phyloP scores from a whole-genome alignment of 768 basidiomycete species.

The Russula ochroleuca region DNA sequence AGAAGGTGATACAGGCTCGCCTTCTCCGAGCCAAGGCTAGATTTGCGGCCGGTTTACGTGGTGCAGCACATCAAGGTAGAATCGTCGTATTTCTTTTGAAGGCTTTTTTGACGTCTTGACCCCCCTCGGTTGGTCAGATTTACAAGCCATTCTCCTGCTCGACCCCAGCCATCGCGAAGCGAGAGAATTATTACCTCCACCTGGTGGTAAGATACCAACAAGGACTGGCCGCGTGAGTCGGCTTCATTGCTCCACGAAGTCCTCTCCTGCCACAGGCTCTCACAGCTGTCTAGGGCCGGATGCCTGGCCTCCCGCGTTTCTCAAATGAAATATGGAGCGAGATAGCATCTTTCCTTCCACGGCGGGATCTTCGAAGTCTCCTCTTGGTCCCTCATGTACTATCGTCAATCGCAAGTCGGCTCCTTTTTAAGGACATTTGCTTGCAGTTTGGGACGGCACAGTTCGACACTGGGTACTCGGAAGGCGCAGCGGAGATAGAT shows the following conservation, averaged over 20 bases:
- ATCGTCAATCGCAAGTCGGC: constrained; percentile 63
- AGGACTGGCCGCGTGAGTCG: constrained; percentile 34
- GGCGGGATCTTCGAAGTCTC: constrained; percentile 59
- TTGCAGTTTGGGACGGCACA: constrained; percentile 51
- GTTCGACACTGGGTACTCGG: constrained; percentile 28
- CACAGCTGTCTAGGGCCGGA: constrained; percentile 31
- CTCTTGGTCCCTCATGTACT: constrained; percentile 61
- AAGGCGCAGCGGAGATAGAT: constrained; percentile 39
- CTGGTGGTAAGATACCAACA: constrained; percentile 3
- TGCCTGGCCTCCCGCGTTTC: constrained; percentile 48
- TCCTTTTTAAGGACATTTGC: constrained; percentile 60
- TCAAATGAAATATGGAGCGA: constrained; percentile 71
- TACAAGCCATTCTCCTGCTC: constrained; percentile 54
- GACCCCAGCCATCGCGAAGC: constrained; percentile 72
- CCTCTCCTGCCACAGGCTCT: neutral
- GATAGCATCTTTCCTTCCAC: constrained; percentile 57
- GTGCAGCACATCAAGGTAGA: constrained; percentile 63
- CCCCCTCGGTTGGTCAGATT: constrained; percentile 40
- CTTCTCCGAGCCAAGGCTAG: constrained; percentile 64
- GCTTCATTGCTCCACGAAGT: constrained; percentile 48
- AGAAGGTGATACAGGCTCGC: constrained; percentile 55
- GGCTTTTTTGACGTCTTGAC: neutral
- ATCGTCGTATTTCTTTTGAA: too few relatives aligned
- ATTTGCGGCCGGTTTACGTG: constrained; percentile 53
- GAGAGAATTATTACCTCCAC: constrained; percentile 51